Conservation (phyloP, 805 yeast species). For the Kazachstania bromeliacearum region DNA sequence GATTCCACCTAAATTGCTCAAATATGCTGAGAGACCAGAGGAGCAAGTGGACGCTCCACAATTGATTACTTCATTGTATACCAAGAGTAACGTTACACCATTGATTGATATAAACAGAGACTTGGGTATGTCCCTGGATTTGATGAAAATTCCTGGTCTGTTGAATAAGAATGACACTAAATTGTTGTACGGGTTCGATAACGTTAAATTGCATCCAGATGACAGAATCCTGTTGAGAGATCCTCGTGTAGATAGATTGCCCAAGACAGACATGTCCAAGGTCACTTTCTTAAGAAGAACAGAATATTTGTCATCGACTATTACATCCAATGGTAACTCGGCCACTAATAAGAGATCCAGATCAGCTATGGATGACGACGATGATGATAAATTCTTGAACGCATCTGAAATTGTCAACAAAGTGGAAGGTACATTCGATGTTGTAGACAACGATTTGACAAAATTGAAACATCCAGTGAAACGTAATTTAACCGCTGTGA, state of each 20-base stretch:
- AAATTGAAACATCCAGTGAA: constrained; percentile 69
- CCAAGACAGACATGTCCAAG: constrained; percentile 32
- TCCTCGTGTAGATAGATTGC: constrained; percentile 42
- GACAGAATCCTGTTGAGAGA: constrained; percentile 73
- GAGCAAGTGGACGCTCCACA: constrained; percentile 42
- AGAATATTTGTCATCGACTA: constrained; percentile 70
- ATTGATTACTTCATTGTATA: constrained; percentile 60
- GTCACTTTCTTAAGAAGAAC: constrained; percentile 87
- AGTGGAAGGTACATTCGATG: constrained; percentile 72
- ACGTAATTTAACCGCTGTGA: constrained; percentile 61
- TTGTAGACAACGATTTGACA: constrained; percentile 34
- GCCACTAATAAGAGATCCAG: constrained; percentile 19
- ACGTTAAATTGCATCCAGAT: constrained; percentile 55
- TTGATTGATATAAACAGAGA: constrained; percentile 50
- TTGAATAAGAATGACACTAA: constrained; percentile 51
- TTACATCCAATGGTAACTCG: constrained; percentile 29
- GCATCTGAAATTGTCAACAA: constrained; percentile 22
- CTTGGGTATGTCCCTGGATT: constrained; percentile 70
- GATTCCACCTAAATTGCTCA: constrained; percentile 75
- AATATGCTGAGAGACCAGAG: constrained; percentile 35
- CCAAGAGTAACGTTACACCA: constrained; percentile 62
- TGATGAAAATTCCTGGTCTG: constrained; percentile 55
- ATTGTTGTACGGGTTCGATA: constrained; percentile 33
- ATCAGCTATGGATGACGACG: constrained; percentile 18
- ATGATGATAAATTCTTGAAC: constrained; percentile 18